Evolutionary conservation across 2,329 filamentous ascomycete genomes (phyloP).

Genomic region (Aureobasidium sp.): DNA sequence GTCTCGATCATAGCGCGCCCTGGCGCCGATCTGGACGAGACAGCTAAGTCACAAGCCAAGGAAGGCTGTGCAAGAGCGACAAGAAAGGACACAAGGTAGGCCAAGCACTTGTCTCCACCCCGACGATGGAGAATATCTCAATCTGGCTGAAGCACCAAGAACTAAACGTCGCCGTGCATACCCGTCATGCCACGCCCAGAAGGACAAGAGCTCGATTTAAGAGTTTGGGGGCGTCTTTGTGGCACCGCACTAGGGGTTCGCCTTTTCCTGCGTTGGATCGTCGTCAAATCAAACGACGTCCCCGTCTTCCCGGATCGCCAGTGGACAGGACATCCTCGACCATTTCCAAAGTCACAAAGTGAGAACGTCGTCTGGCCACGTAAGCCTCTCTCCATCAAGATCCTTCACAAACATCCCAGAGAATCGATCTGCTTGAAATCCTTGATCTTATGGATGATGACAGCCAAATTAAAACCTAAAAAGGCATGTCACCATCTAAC

Average conservation of each 20-base stretch:
- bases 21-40: constrained; percentile 1
- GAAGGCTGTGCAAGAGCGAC: constrained; percentile 7
- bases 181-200: constrained; percentile 11
- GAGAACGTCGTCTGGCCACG: not conserved
- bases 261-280: constrained; percentile 1
- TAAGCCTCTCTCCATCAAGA: not conserved
- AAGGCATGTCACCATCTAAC: not conserved
- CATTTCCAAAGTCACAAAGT: not conserved
- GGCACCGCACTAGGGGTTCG: constrained; percentile 9
- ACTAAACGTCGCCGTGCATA: not conserved
- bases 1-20: constrained; percentile 3
- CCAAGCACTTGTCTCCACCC: not conserved
- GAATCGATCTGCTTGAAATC: not conserved
- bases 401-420: not conserved
- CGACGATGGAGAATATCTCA: not conserved
- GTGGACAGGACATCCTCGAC: not conserved
- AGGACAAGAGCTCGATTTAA: not conserved
- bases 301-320: not conserved
- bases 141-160: not conserved
- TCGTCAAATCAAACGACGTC: constrained; percentile 2
- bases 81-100: not conserved
- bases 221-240: constrained; percentile 1
- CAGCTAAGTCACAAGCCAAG: constrained; percentile 4
- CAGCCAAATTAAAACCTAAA: not conserved
- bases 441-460: not conserved